Evolutionary conservation across 2,329 filamentous ascomycete genomes (phyloP).

Genomic region (Hymenoscyphus repandus): DNA sequence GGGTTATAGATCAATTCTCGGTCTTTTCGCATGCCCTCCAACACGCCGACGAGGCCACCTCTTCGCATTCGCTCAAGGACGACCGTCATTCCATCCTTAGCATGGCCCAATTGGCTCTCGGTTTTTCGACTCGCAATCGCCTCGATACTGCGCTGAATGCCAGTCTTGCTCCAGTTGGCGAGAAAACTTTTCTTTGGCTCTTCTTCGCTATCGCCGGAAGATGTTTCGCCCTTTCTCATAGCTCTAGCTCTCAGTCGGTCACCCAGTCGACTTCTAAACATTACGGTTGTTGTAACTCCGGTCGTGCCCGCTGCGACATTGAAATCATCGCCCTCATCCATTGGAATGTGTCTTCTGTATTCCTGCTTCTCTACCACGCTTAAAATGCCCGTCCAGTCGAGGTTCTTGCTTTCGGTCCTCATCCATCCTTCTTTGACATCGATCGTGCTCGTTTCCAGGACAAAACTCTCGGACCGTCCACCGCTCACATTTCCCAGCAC

Average conservation of each 20-base stretch:
- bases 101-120: slow-evolving; percentile 72
- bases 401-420: slow-evolving; percentile 73
- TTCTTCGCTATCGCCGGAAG: slow-evolving; percentile 38
- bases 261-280: slow-evolving; percentile 67
- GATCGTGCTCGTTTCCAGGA: slow-evolving; percentile 74
- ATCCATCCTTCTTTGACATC: slow-evolving; percentile 79
- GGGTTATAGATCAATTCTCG: slow-evolving; percentile 30
- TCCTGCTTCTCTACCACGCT: slow-evolving; percentile 72
- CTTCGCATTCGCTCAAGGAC: slow-evolving; percentile 67
- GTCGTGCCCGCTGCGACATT: slow-evolving; percentile 39
- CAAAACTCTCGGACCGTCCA: slow-evolving; percentile 63
- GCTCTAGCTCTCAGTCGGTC: slow-evolving; percentile 46
- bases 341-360: slow-evolving; percentile 42
- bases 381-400: slow-evolving; percentile 77
- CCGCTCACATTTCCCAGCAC: slow-evolving; percentile 50
- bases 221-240: slow-evolving; percentile 34
- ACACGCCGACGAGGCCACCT: slow-evolving; percentile 62
- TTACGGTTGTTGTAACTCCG: slow-evolving; percentile 67
- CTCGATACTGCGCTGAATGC: slow-evolving; percentile 77
- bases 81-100: slow-evolving; percentile 76
- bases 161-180: slow-evolving; percentile 57
- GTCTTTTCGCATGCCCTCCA: slow-evolving; percentile 65
- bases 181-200: slow-evolving; percentile 45
- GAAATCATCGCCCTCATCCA: slow-evolving; percentile 26
- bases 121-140: slow-evolving; percentile 72